Evolutionary conservation across 441 rosid genomes (phyloP).

Genomic region (Isatis lusitanica): DNA sequence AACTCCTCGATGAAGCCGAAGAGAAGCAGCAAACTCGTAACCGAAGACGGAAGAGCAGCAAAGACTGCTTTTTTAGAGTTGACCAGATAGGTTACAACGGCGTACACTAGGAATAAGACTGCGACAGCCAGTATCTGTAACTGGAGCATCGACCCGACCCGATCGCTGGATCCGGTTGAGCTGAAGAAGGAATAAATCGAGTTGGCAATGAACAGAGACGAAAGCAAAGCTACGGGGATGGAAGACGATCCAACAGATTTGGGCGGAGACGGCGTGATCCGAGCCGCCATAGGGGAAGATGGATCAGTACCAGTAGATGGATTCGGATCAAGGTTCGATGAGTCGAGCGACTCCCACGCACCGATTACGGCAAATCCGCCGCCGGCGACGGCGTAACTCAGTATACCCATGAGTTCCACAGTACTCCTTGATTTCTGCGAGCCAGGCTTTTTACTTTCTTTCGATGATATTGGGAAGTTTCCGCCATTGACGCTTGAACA

Average conservation of each 20-base stretch:
- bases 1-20: conserved; percentile 80
- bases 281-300: conserved; percentile 38
- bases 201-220: conserved; percentile 51
- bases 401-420: conserved; percentile 46
- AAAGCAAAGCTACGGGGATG: conserved; percentile 39
- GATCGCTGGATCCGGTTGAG: conserved; percentile 51
- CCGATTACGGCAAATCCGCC: conserved; percentile 63
- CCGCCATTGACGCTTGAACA: conserved; percentile 11
- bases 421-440: conserved; percentile 1
- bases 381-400: conserved; percentile 50
- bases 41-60: conserved; percentile 42
- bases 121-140: conserved; percentile 63
- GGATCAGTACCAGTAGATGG: conserved; percentile 21
- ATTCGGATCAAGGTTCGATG: conserved; percentile 32
- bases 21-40: conserved; percentile 54
- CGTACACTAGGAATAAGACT: conserved; percentile 53
- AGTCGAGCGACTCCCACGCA: conserved; percentile 47
- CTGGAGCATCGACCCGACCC: conserved; percentile 67
- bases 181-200: conserved; percentile 57
- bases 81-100: conserved; percentile 45
- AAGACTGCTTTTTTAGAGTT: conserved; percentile 28
- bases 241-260: conserved; percentile 24
- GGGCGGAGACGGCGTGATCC: conserved; percentile 26
- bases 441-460: not conserved
- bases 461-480: conserved; percentile 3